Percentiles rank a stretch among this genome's conserved stretches.
phyloP scores from a whole-genome alignment of 2,329 filamentous ascomycete species.

The Arthrobotrys sphaeroides region DNA sequence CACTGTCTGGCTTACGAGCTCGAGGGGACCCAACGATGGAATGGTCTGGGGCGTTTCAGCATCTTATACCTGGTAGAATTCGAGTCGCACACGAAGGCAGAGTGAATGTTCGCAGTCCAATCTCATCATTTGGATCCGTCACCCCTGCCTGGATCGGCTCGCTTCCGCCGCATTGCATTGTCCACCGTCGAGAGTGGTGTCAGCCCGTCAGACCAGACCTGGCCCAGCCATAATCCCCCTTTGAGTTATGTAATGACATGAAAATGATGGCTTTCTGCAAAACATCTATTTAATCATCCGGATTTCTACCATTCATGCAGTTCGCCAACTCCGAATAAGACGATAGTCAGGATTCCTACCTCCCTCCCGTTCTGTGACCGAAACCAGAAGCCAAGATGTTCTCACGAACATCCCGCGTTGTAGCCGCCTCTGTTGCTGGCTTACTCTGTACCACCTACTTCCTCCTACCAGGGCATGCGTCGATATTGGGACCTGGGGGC shows the following conservation, averaged over 20 bases:
- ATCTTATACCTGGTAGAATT: no score
- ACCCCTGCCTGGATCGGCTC: slow-evolving; percentile 18
- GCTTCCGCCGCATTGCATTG: background rate
- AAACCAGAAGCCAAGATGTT: slow-evolving; percentile 12
- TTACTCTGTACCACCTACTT: slow-evolving; percentile 38
- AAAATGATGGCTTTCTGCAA: background rate
- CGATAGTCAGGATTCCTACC: background rate
- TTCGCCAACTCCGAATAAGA: slow-evolving; percentile 6
- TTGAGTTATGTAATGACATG: slow-evolving; percentile 13
- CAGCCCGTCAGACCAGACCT: background rate
- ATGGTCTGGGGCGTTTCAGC: no score
- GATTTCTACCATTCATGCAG: background rate
- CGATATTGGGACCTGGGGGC: slow-evolving; percentile 20
- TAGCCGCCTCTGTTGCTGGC: slow-evolving; percentile 13
- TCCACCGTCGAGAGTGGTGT: background rate
- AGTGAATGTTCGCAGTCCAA: no score
- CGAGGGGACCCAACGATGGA: no score
- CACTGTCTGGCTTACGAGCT: no score
- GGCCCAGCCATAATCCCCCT: background rate
- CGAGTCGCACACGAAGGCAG: no score
- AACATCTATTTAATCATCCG: background rate
- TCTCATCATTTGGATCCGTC: background rate
- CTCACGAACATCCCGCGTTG: slow-evolving; percentile 29
- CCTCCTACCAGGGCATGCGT: slow-evolving; percentile 42
- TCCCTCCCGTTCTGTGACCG: no score